A percentile compares a stretch with the other conserved stretches of the same genome.
Evolutionary conservation across 257 asterid genomes (phyloP).

Genomic region (Plantago major): DNA sequence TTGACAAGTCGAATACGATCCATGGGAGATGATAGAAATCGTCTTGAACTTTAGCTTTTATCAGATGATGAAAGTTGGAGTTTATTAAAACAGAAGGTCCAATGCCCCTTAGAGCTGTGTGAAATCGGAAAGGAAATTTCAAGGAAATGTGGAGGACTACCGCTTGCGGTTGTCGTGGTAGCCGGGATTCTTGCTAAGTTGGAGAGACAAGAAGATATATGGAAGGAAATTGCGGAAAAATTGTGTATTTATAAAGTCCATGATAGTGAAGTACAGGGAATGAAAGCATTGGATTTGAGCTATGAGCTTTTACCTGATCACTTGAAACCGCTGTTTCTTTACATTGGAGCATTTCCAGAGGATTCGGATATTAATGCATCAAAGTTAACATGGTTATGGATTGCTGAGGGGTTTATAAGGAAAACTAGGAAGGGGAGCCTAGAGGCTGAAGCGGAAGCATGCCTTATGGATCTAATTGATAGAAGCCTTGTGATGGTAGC

Average conservation of each 20-base stretch:
- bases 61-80: constrained; percentile 4
- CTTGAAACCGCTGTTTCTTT: too few relatives aligned
- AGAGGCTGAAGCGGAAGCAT: too few relatives aligned
- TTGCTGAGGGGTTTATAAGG: too few relatives aligned
- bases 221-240: not conserved
- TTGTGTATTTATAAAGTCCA: not conserved
- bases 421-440: too few relatives aligned
- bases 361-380: too few relatives aligned
- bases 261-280: not conserved
- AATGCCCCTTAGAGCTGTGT: not conserved
- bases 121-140: too few relatives aligned
- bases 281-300: not conserved
- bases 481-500: too few relatives aligned
- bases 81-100: not conserved
- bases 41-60: not conserved
- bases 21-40: not conserved
- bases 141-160: too few relatives aligned
- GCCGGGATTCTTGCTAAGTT: constrained; percentile 4
- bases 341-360: too few relatives aligned
- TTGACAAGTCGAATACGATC: not conserved
- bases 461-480: too few relatives aligned
- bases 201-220: not conserved
- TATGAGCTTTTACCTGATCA: constrained; percentile 1
- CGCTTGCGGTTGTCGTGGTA: constrained; percentile 1
- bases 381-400: too few relatives aligned